Percentiles rank a stretch among this genome's conserved stretches.
phyloP scores from a whole-genome alignment of 352 stramenopile species.

The Globisporangium paroecandrum region DNA sequence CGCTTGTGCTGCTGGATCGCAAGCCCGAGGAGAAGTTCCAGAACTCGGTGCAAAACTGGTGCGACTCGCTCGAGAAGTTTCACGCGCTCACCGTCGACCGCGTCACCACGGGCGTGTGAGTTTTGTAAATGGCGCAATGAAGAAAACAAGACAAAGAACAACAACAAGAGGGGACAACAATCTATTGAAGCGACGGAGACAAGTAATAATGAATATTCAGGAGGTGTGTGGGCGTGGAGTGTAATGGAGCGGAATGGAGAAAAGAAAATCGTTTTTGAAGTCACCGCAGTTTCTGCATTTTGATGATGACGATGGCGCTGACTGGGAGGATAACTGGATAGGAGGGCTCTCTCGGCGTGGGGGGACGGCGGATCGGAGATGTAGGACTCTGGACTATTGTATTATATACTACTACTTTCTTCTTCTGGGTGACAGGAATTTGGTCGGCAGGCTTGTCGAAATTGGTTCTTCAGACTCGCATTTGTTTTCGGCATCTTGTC shows the following conservation, averaged over 20 bases:
- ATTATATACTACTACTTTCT: slow-evolving; percentile 18
- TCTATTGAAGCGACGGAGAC: slow-evolving; percentile 13
- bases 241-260: neutral
- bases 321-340: neutral
- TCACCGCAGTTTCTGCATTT: slow-evolving; percentile 11
- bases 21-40: slow-evolving; percentile 75
- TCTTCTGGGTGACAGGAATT: neutral
- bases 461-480: neutral
- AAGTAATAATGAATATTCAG: slow-evolving; percentile 14
- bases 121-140: neutral
- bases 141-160: slow-evolving; percentile 4
- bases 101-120: slow-evolving; percentile 40
- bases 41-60: slow-evolving; percentile 57
- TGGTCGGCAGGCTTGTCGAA: neutral
- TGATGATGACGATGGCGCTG: slow-evolving; percentile 1
- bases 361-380: neutral
- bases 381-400: neutral
- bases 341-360: neutral
- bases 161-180: neutral
- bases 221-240: neutral
- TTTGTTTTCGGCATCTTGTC: neutral
- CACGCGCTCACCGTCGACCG: slow-evolving; percentile 63
- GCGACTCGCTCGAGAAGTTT: slow-evolving; percentile 68
- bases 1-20: slow-evolving; percentile 62
- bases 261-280: neutral